phyloP scores from a whole-genome alignment of 176 grass and related monocot species.

The Urochloa ruziziensis region DNA sequence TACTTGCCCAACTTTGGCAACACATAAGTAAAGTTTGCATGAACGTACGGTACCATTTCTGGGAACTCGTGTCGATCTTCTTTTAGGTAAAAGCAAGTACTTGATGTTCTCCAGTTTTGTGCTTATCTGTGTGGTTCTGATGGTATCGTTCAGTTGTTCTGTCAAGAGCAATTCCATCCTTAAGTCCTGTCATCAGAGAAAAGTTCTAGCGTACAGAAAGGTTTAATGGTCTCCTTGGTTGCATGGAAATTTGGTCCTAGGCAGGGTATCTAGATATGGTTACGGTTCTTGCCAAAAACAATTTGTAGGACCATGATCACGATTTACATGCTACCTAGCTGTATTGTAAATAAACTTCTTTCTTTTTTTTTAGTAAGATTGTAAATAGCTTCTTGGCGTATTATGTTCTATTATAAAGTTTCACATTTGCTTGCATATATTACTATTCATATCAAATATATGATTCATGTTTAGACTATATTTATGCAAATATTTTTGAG shows the following conservation, averaged over 20 bases:
- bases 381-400: neutral
- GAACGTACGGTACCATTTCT: neutral
- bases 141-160: neutral
- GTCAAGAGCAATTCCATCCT: neutral
- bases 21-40: neutral
- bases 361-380: too few relatives aligned
- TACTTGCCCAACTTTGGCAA: neutral
- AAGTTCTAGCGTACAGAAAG: neutral
- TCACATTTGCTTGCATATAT: neutral
- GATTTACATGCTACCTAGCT: neutral
- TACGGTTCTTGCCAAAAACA: neutral
- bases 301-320: neutral
- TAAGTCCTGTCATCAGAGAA: neutral
- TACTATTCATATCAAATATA: neutral
- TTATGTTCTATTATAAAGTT: neutral
- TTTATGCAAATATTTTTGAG: neutral
- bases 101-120: neutral
- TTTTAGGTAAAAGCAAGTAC: constrained; percentile 5
- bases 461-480: neutral
- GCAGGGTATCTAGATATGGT: neutral
- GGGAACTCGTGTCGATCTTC: neutral
- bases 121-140: neutral
- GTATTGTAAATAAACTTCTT: too few relatives aligned
- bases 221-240: neutral
- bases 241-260: neutral